Evolutionary conservation across 352 stramenopile genomes (phyloP).

Genomic region (Phytophthora kernoviae): DNA sequence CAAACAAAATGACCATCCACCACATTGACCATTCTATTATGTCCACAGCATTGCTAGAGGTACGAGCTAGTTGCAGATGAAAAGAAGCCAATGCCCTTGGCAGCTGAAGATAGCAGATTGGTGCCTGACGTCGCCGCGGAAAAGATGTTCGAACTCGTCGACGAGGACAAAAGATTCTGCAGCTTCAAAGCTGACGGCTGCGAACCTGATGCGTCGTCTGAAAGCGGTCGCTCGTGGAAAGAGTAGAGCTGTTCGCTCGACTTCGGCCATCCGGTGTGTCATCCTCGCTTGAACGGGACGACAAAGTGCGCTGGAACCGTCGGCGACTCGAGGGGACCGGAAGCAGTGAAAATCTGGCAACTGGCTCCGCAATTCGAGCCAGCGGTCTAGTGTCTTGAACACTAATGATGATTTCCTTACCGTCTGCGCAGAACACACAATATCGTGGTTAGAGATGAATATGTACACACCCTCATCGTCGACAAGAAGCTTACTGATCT

Average conservation of each 20-base stretch:
- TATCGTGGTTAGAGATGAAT: constrained; percentile 18
- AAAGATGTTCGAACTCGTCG: constrained; percentile 68
- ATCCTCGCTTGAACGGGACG: constrained; percentile 38
- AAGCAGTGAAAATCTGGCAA: constrained; percentile 81
- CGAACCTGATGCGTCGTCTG: constrained; percentile 33
- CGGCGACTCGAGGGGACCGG: constrained; percentile 65
- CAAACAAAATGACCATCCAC: constrained; percentile 13
- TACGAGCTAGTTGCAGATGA: constrained; percentile 80
- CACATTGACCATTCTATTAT: constrained; percentile 12
- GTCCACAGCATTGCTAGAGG: constrained; percentile 65
- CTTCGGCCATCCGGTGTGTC: constrained; percentile 25
- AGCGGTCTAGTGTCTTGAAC: constrained; percentile 73
- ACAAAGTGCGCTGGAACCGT: constrained; percentile 53
- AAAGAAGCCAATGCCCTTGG: constrained; percentile 84
- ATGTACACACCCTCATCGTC: background rate
- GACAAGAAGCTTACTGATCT: constrained; percentile 69
- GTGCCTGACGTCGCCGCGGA: constrained; percentile 65
- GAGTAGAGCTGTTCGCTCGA: constrained; percentile 36
- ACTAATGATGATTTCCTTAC: constrained; percentile 71
- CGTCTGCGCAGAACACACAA: constrained; percentile 45
- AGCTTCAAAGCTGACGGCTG: constrained; percentile 58
- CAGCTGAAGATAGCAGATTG: constrained; percentile 66
- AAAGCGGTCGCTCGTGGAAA: constrained; percentile 46
- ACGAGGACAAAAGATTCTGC: constrained; percentile 70
- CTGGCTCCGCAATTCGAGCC: constrained; percentile 72